These are phyloP conservation scores for Lasiodiplodia theobromae DNA, from an alignment of 2,329 filamentous ascomycete species.

Conservation along the genomic window DNA sequence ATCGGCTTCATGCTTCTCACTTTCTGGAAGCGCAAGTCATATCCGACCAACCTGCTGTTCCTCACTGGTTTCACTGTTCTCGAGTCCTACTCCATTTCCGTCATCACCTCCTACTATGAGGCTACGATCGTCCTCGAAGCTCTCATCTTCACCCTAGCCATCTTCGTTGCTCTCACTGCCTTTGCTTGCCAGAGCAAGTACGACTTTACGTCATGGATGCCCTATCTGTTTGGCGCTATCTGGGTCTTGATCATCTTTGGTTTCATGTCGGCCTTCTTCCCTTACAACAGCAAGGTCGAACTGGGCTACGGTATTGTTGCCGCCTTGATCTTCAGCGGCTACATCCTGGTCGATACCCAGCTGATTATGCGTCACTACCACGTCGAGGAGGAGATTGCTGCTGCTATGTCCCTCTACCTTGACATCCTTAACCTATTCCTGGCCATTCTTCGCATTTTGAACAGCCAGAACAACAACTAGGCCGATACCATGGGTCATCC, in stretches of 20 bases:
- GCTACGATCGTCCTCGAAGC: slow-evolving; percentile 86
- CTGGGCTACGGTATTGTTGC: slow-evolving; percentile 82
- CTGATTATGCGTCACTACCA: slow-evolving; percentile 95
- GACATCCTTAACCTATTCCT: slow-evolving; percentile 98
- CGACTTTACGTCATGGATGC: slow-evolving; percentile 97
- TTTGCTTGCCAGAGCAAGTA: slow-evolving; percentile 99
- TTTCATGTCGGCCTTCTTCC: slow-evolving; percentile 91
- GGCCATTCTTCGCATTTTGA: slow-evolving; percentile 92
- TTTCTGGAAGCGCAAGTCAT: slow-evolving; percentile 95
- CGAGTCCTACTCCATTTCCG: slow-evolving; percentile 92
- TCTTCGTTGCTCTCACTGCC: slow-evolving; percentile 70
- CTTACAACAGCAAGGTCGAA: slow-evolving; percentile 79
- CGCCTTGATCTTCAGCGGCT: slow-evolving; percentile 89
- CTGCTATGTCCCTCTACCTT: slow-evolving; percentile 91
- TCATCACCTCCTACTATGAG: slow-evolving; percentile 91
- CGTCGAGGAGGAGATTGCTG: slow-evolving; percentile 97
- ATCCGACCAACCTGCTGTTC: slow-evolving; percentile 94
- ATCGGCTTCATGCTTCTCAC: slow-evolving; percentile 86
- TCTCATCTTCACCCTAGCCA: slow-evolving; percentile 78
- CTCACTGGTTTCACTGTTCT: slow-evolving; percentile 86
- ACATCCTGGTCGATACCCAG: slow-evolving; percentile 97
- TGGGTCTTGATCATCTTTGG: slow-evolving; percentile 93
- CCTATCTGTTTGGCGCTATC: slow-evolving; percentile 87
- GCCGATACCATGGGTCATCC: not conserved
- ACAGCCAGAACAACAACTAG: slow-evolving; percentile 92